Evolutionary conservation across 352 stramenopile genomes (phyloP).

Genomic region (Detonula confervacea): DNA sequence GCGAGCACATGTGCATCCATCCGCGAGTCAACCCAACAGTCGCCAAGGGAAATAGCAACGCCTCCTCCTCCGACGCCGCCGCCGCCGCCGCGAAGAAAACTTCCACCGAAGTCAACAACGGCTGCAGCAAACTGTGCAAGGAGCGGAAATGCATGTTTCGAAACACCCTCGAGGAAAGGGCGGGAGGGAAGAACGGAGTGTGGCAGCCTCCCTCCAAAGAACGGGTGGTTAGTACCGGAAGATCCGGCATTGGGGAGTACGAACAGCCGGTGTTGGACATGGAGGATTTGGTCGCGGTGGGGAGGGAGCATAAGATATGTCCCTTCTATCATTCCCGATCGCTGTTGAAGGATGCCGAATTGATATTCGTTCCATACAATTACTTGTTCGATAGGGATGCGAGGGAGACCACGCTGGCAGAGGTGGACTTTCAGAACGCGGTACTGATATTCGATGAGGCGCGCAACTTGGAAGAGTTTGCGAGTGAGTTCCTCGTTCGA

Average conservation of each 20-base stretch:
- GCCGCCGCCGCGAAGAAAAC: neutral
- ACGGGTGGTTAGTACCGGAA: conserved; percentile 6
- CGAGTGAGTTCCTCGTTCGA: conserved; percentile 95
- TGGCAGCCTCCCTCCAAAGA: conserved; percentile 22
- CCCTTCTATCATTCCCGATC: conserved; percentile 96
- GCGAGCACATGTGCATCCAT: conserved; percentile 97
- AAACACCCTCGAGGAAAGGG: conserved; percentile 85
- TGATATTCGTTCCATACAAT: conserved; percentile 99
- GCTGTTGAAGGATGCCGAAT: conserved; percentile 90
- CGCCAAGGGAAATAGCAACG: conserved; percentile 25
- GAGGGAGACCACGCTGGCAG: conserved; percentile 81
- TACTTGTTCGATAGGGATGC: conserved; percentile 98
- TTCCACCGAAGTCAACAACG: conserved; percentile 69
- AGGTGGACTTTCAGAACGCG: conserved; percentile 94
- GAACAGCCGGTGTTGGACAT: conserved; percentile 94
- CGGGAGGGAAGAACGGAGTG: conserved; percentile 9
- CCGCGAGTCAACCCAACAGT: conserved; percentile 85
- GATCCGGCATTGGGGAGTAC: too few species aligned
- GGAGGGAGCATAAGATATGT: conserved; percentile 89
- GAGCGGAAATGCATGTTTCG: conserved; percentile 87
- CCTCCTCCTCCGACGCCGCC: too few species aligned
- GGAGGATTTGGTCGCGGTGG: conserved; percentile 93
- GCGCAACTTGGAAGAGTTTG: conserved; percentile 95
- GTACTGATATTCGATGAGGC: conserved; percentile 99
- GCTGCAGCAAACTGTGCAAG: conserved; percentile 83